phyloP scores from a whole-genome alignment of 1,284 basidiomycete genomes.

The Entoloma clypeatum region DNA sequence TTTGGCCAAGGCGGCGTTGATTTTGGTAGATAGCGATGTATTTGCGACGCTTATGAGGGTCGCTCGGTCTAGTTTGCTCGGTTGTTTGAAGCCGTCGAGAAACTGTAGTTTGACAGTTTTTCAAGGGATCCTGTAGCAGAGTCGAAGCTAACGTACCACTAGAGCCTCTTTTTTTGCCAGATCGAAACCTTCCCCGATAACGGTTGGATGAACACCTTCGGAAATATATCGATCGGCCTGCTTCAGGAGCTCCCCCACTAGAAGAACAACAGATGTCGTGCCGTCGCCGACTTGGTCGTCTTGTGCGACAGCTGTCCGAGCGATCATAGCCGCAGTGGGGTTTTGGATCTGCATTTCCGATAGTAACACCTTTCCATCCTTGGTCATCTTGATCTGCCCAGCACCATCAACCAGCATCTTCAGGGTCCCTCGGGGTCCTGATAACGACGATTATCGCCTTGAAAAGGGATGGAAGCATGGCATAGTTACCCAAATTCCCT shows the following conservation, averaged over 20 bases:
- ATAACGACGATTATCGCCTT: conserved; percentile 16
- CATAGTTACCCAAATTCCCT: conserved; percentile 80
- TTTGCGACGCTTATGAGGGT: conserved; percentile 91
- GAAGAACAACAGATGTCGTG: conserved; percentile 94
- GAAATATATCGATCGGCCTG: conserved; percentile 98
- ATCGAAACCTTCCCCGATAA: conserved; percentile 95
- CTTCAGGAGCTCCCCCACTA: conserved; percentile 96
- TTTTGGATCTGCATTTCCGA: conserved; percentile 99
- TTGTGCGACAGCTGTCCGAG: conserved; percentile 95
- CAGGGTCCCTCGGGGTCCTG: conserved; percentile 91
- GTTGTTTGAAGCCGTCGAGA: conserved; percentile 86
- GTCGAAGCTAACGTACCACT: conserved; percentile 49
- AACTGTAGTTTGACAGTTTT: conserved; percentile 53
- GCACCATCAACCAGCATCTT: conserved; percentile 99
- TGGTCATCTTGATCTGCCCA: conserved; percentile 99
- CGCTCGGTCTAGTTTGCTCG: conserved; percentile 77
- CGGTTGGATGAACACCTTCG: conserved; percentile 97
- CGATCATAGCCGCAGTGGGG: conserved; percentile 99
- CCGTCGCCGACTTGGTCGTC: conserved; percentile 99
- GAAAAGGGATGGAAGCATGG: conserved; percentile 20
- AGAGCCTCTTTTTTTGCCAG: conserved; percentile 95
- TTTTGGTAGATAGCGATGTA: conserved; percentile 94
- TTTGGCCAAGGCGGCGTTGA: conserved; percentile 80
- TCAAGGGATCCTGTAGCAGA: conserved; percentile 4
- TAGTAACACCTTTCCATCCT: conserved; percentile 97